Conservation (phyloP, 2,329 filamentous ascomycete genomes). For the Aquanectria penicillioides region DNA sequence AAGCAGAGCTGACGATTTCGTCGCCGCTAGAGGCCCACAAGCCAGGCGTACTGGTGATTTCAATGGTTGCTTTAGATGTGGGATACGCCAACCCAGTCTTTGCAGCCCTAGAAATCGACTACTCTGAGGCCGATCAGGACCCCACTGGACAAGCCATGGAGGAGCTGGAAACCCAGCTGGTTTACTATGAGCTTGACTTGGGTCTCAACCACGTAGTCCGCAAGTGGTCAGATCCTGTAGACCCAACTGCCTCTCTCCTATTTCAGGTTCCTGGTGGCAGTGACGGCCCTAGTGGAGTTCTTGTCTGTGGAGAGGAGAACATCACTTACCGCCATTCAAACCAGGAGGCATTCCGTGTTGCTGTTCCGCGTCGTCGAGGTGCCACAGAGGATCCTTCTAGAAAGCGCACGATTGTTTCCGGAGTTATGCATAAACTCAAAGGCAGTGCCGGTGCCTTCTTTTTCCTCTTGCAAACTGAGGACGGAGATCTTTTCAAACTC, state of each 20-base stretch:
- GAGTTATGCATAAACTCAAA: slow-evolving; percentile 97
- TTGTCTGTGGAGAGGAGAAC: slow-evolving; percentile 94
- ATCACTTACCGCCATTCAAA: slow-evolving; percentile 98
- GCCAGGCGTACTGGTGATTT: slow-evolving; percentile 88
- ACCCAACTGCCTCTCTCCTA: slow-evolving; percentile 86
- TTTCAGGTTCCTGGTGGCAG: slow-evolving; percentile 96
- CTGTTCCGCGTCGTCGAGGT: slow-evolving; percentile 87
- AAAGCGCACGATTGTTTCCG: slow-evolving; percentile 86
- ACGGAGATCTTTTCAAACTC: slow-evolving; percentile 98
- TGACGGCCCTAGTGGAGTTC: slow-evolving; percentile 92
- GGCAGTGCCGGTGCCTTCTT: slow-evolving; percentile 88
- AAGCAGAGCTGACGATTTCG: slow-evolving; percentile 95
- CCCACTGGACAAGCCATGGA: slow-evolving; percentile 83
- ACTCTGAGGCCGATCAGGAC: slow-evolving; percentile 90
- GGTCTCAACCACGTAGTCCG: slow-evolving; percentile 97
- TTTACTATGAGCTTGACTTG: slow-evolving; percentile 97
- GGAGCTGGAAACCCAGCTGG: slow-evolving; percentile 87
- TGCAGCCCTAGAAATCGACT: slow-evolving; percentile 93
- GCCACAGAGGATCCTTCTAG: slow-evolving; percentile 91
- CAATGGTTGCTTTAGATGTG: slow-evolving; percentile 88
- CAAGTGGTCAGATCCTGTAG: slow-evolving; percentile 95
- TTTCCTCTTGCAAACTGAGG: slow-evolving; percentile 94
- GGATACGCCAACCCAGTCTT: slow-evolving; percentile 98
- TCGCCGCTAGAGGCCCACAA: slow-evolving; percentile 97
- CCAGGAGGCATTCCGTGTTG: slow-evolving; percentile 86